Percentiles rank a stretch among this genome's conserved stretches.
Evolutionary conservation across 2,329 filamentous ascomycete species (phyloP).

Genomic region (Beauveria bassiana): DNA sequence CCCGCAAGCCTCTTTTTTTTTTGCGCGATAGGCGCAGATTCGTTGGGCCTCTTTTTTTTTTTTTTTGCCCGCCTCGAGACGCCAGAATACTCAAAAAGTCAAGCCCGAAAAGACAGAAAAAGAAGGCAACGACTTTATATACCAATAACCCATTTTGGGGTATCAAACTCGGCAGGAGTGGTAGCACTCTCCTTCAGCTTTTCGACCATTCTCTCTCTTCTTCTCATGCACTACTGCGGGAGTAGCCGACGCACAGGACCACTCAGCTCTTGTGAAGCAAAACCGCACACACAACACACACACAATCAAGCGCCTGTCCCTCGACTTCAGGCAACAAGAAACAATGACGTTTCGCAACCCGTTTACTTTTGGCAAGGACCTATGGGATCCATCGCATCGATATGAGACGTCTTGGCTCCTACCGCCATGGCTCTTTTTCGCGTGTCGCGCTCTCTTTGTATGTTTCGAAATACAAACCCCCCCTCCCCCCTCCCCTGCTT

Average conservation of each 20-base stretch:
- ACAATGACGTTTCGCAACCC: constrained; percentile 15
- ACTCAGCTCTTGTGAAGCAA: too few species aligned
- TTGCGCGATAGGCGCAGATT: neutral
- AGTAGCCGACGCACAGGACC: too few species aligned
- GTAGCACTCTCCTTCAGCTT: too few species aligned
- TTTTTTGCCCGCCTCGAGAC: neutral
- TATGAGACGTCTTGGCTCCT: constrained; percentile 79
- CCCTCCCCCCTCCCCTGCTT: neutral
- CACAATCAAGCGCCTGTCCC: constrained; percentile 3
- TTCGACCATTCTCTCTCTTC: too few species aligned
- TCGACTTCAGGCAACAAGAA: neutral
- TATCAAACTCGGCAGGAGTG: too few species aligned
- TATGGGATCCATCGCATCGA: constrained; percentile 52
- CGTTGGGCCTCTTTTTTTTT: too few species aligned
- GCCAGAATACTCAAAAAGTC: neutral
- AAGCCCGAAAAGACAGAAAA: neutral
- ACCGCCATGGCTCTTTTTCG: constrained; percentile 54
- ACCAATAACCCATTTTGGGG: too few species aligned
- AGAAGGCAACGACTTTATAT: neutral
- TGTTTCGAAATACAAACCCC: constrained; percentile 20
- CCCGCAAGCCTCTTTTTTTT: neutral
- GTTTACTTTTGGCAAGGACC: constrained; percentile 33
- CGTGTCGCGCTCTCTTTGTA: constrained; percentile 47
- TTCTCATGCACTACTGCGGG: too few species aligned
- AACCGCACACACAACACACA: neutral